Base-by-base conservation (phyloP, 2,329 filamentous ascomycete genomes). In the Colletotrichum trifolii region DNA sequence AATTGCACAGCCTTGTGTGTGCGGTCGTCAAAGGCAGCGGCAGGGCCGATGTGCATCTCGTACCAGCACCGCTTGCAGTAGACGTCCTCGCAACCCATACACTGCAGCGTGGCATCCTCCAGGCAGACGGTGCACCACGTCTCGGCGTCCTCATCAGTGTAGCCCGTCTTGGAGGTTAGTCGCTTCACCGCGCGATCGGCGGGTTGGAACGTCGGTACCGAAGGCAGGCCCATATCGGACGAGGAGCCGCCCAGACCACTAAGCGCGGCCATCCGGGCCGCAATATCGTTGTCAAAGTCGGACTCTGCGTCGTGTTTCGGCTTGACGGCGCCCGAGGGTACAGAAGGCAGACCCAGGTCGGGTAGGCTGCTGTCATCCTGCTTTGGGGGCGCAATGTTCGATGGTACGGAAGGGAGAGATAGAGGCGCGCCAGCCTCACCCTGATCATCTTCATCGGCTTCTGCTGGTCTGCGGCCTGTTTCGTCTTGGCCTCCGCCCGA, bases 61-160 rank as follows among this genome's bases (percentile, higher is more conserved):
- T 83, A 85, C 93, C 93, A 97, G 79, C 93, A 96, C 13, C 85
- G 81, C 25, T 83, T 81, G 74, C 93, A 97, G 74, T 95, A 96
- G 45, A 93, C 80, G 68, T 94, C 88, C 40, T 88, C 87, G 71
- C 93, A 97, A 3, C 90, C 92, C 0, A 89, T 73, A 73, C 93
- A 97, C 62, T 84, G 83, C 35, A 96, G 78, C 3, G 87, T 88
- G 0, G 90, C 92, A 72, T 96, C 91, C 64, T 93, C 91, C 50
- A 91, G 87, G 73, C 93, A 97, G 9, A 96, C 93, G 38, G 89
- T 86, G 74, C 93, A 96, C 92, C 92, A 96, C 1, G 84, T 87
- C 46, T 90, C 88, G 67, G 90, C 83, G 70, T 95, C 91, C 39
- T 90, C 89, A 70, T 94, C 90, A 0, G 89, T 87, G 72, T 84